These are phyloP conservation scores for Gynostemma pentaphyllum DNA, from an alignment of 306 rosid genomes.

Conservation along the genomic window DNA sequence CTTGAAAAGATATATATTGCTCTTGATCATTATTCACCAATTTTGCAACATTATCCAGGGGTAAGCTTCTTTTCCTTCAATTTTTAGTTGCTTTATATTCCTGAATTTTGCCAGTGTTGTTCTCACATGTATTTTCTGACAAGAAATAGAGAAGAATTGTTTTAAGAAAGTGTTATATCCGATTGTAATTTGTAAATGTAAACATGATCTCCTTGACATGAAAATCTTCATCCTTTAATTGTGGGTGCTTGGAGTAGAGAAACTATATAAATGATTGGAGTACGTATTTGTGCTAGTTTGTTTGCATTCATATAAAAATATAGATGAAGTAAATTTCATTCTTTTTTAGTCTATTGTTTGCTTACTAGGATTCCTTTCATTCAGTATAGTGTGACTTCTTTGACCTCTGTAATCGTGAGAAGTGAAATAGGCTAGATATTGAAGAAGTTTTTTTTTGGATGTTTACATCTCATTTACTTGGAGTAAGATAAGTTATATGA, in stretches of 20 bases:
- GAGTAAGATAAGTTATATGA: background rate
- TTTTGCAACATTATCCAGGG: slow-evolving; percentile 89
- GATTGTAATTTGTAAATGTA: background rate
- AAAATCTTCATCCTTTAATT: background rate
- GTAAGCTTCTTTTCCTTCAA: slow-evolving; percentile 36
- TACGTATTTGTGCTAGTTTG: too few species aligned
- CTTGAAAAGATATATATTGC: slow-evolving; percentile 59
- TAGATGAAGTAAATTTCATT: too few species aligned
- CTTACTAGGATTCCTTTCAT: too few species aligned
- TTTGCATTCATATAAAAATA: too few species aligned
- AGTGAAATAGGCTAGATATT: background rate
- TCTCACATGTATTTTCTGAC: background rate
- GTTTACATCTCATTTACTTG: background rate
- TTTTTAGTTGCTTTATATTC: background rate
- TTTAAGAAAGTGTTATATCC: background rate
- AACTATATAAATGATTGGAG: too few species aligned
- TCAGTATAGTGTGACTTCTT: too few species aligned
- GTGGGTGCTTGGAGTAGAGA: background rate
- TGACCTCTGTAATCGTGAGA: too few species aligned
- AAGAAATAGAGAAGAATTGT: background rate
- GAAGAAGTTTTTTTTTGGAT: background rate
- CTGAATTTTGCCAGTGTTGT: background rate
- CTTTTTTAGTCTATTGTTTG: too few species aligned
- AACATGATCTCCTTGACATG: background rate
- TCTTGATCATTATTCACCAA: slow-evolving; percentile 90